A percentile compares a stretch with the other conserved stretches of the same genome.
These are phyloP conservation scores for Tolypocladium pustulatum DNA, from an alignment of 2,329 filamentous ascomycete species.

Conservation along the genomic window DNA sequence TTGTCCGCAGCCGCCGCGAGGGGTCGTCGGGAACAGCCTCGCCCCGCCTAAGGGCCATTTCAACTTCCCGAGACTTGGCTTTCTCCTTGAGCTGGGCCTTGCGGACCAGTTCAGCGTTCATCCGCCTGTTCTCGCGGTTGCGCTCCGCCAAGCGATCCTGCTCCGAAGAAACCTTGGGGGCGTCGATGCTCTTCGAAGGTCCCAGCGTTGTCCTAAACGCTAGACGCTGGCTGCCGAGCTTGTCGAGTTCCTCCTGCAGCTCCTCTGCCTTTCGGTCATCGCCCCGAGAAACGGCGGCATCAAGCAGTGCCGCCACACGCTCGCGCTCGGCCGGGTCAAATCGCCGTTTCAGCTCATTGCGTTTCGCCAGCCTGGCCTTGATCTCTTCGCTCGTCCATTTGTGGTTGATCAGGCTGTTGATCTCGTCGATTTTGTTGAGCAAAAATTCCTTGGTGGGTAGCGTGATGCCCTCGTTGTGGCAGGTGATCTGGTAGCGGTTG, in stretches of 20 bases:
- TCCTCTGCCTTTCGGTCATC: conserved; percentile 47
- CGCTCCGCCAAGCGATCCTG: conserved; percentile 76
- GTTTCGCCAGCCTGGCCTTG: conserved; percentile 63
- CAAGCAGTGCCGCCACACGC: conserved; percentile 52
- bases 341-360: conserved; percentile 56
- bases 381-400: conserved; percentile 78
- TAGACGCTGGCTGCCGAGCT: conserved; percentile 56
- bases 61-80: conserved; percentile 48
- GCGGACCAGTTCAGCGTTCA: conserved; percentile 83
- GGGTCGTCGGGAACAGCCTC: conserved; percentile 49
- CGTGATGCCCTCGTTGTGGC: conserved; percentile 59
- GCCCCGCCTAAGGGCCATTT: conserved; percentile 51
- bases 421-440: conserved; percentile 63
- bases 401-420: conserved; percentile 69
- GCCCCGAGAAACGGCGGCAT: conserved; percentile 53
- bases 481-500: conserved; percentile 67
- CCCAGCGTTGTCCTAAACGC: conserved; percentile 60
- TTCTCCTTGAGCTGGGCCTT: conserved; percentile 80
- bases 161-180: conserved; percentile 45
- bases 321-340: conserved; percentile 59
- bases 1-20: conserved; percentile 53
- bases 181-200: conserved; percentile 38
- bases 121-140: conserved; percentile 73
- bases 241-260: conserved; percentile 50
- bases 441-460: conserved; percentile 65